Percentiles rank a stretch among this genome's conserved stretches.
These are phyloP conservation scores for Rubia yunnanensis DNA, from an alignment of 257 asterid species.

Conservation along the genomic window DNA sequence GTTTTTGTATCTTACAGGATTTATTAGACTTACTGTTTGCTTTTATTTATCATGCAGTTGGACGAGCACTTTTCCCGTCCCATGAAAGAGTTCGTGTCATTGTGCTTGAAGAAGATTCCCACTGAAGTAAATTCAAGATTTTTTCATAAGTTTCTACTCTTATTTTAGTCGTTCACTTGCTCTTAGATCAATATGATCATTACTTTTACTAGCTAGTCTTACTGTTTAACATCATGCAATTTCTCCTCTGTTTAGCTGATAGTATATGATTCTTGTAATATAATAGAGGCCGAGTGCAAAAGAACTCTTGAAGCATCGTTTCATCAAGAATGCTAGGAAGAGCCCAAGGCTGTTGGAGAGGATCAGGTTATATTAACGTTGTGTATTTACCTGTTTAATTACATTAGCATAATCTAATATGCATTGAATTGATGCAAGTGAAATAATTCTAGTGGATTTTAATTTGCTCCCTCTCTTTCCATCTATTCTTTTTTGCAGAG, in stretches of 20 bases:
- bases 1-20: neutral
- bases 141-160: constrained; percentile 9
- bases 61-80: constrained; percentile 99
- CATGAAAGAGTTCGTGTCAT: constrained; percentile 76
- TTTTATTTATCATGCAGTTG: constrained; percentile 51
- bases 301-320: constrained; percentile 90
- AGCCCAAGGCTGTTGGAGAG: constrained; percentile 91
- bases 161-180: constrained; percentile 2
- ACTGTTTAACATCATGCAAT: neutral
- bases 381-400: neutral
- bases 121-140: constrained; percentile 58
- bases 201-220: neutral
- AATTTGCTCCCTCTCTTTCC: constrained; percentile 7
- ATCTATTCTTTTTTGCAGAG: constrained; percentile 25
- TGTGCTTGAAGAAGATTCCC: constrained; percentile 87
- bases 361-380: constrained; percentile 52
- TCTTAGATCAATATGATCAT: neutral
- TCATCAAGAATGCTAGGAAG: constrained; percentile 80
- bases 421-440: neutral
- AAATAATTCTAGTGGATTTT: neutral
- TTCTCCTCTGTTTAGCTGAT: neutral
- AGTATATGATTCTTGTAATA: constrained; percentile 10
- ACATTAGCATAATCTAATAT: neutral
- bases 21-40: constrained; percentile 14
- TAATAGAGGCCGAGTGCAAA: constrained; percentile 89